Conservation (phyloP, 192 early-diverging fungal genomes). For the Geranomyces michiganensis region DNA sequence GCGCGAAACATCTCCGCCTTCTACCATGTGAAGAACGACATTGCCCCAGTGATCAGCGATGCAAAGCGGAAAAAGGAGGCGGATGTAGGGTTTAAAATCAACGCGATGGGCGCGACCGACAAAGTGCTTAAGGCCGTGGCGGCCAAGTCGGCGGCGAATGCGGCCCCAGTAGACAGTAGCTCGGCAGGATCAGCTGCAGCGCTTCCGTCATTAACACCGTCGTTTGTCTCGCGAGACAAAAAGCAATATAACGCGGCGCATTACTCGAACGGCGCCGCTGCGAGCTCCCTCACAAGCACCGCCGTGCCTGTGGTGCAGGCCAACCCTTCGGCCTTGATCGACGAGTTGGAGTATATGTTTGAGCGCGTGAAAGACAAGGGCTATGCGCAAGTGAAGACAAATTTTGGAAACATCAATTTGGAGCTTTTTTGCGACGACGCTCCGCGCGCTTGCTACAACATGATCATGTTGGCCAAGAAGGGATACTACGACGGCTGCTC, state of each 20-base stretch:
- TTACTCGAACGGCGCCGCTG: conserved; percentile 76
- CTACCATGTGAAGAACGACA: conserved; percentile 72
- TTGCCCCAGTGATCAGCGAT: conserved; percentile 54
- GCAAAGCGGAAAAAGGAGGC: conserved; percentile 48
- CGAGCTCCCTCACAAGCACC: conserved; percentile 88
- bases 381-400: conserved; percentile 77
- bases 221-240: conserved; percentile 50
- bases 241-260: conserved; percentile 76
- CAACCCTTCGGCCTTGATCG: conserved; percentile 70
- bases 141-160: conserved; percentile 32
- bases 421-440: conserved; percentile 80
- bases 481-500: conserved; percentile 83
- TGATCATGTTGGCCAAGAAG: conserved; percentile 80
- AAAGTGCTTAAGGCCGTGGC: conserved; percentile 60
- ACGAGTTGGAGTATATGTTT: conserved; percentile 90
- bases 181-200: not conserved
- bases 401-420: conserved; percentile 78
- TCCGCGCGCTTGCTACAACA: conserved; percentile 91
- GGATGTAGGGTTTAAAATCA: conserved; percentile 64
- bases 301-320: conserved; percentile 70
- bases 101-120: conserved; percentile 53
- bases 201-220: conserved; percentile 41
- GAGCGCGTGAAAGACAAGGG: conserved; percentile 77
- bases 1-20: conserved; percentile 72
- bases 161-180: conserved; percentile 15